Base-by-base conservation (phyloP, 805 yeast genomes). In the Suhomyces emberorum region DNA sequence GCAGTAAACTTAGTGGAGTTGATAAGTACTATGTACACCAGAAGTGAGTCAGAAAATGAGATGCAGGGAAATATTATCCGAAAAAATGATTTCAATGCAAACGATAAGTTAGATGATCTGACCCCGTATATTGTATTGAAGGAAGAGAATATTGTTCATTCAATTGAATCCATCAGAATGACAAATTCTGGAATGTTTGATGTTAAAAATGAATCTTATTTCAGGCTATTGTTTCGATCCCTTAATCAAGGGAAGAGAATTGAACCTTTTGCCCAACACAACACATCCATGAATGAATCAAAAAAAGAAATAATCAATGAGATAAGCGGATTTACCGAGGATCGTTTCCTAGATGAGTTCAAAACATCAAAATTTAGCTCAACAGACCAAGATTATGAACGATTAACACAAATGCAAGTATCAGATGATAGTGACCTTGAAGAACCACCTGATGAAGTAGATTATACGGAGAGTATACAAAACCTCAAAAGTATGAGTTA, bases 1-100 rank as follows among this genome's bases (percentile, higher is more conserved):
- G 61, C 65, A 7, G 54, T 67, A 14, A 65, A 59, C 33, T 32
- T 55, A 22, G 39, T 68, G 3, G 69, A 65, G 42, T 37, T 63
- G 7, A 29, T 60, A 9, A 57, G 68, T 34, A 28, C 46, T 1
- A 37, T 41, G 24, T 43, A 37, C 31, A 22, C 22, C 22, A 7
- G 22, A 20, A 20, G 8, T 9, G 9, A 20, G 7, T 9, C 22
- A 7, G 22, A 20, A 20, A 20, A 20, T 20, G 9, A 7, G 7
- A n/a, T n/a, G n/a, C 9, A 20, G 10, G 10, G 10, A 10, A 20
- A 20, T 20, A 10, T 7, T 7, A 7, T 10, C 7, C 7, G 23
- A 20, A 20, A 7, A 20, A 10, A 20, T 7, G 23, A 7, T 10
- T 7, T 10, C 10, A 20, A 20, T 7, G 10, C 9, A 7, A 20